phyloP scores from a whole-genome alignment of 1,139 yeast species.

The Geotrichum klebahnii region DNA sequence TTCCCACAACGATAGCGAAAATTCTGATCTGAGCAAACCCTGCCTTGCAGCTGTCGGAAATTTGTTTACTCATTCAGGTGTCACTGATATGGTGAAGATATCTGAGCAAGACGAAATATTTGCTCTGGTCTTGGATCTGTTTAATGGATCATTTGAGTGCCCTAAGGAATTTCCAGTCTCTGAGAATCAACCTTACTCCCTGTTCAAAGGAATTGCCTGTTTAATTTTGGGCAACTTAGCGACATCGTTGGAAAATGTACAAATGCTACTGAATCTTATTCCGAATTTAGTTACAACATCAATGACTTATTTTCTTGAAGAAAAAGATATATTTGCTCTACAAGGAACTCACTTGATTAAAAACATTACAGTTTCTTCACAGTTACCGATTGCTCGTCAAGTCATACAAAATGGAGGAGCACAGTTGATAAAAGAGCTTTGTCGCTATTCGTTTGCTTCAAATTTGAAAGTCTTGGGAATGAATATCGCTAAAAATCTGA shows the following conservation, averaged over 20 bases:
- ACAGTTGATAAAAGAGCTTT: conserved; percentile 25
- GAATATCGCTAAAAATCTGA: conserved; percentile 23
- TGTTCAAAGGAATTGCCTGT: conserved; percentile 25
- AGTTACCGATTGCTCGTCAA: conserved; percentile 9
- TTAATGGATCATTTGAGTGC: conserved; percentile 11
- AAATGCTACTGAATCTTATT: conserved; percentile 17
- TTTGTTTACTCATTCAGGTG: conserved; percentile 2
- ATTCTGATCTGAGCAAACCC: conserved; percentile 12
- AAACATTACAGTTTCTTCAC: conserved; percentile 24
- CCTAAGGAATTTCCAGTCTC: neutral
- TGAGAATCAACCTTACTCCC: conserved; percentile 8
- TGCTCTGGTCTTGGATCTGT: conserved; percentile 4
- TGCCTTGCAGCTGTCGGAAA: conserved; percentile 11
- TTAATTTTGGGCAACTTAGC: conserved; percentile 29
- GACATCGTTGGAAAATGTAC: conserved; percentile 21
- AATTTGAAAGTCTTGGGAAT: conserved; percentile 24
- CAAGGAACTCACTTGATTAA: conserved; percentile 32
- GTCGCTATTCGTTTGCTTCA: conserved; percentile 25
- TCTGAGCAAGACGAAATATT: conserved; percentile 22
- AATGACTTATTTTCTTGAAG: conserved; percentile 12
- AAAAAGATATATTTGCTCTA: conserved; percentile 26
- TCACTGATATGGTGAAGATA: conserved; percentile 20
- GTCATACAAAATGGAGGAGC: conserved; percentile 23
- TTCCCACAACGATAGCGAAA: conserved; percentile 3
- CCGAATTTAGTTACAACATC: conserved; percentile 21